Base-by-base conservation (phyloP, 257 asterid species). In the Verbena officinalis region DNA sequence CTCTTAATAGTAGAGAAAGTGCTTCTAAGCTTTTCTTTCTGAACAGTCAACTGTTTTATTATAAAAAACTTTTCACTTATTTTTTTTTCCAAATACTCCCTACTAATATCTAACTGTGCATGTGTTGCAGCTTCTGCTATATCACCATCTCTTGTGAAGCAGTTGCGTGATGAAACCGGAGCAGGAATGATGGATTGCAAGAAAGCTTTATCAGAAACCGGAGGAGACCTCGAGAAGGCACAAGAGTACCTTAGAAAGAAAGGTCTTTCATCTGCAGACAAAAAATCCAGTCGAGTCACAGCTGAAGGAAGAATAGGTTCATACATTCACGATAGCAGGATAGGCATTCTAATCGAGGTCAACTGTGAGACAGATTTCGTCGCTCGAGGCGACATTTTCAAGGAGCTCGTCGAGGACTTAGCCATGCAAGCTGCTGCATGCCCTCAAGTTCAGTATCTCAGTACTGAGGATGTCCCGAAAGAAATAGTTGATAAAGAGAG, bases 111-210 rank as follows among this genome's bases (percentile, higher is more conserved):
- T 30, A 30, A 12, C 62, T 33, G 8, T 59, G 19, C 59, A 10
- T 59, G 57, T 55, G n/a, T 59, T 75, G 71, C 84, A 81, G 94
- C 91, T 62, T 53, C 82, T 75, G 55, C 80, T 62, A 80, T 94
- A 82, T 83, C 98, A 50, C 91, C 98, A 40, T 91, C 84, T 50
- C 91, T 88, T 36, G 99, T 94, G 79, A 94, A 94, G 85, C 93
- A 90, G 78, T 61, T 90, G 73, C 96, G 96, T 20, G 96, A 88
- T 61, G 98, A 94, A 78, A 86, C 96, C 7, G 96, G 96, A 70
- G 96, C 99, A 65, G 99, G 98, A 69, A 88, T 94, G 97, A 94
- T 94, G 99, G 97, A 94, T 49, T 94, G 99, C 73, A 90, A 94
- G 81, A 86, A 84, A 72, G 97, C 99, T 38, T 83, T 90, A 20